Base-by-base conservation (phyloP, 2,329 filamentous ascomycete species). In the Lachnum nothofagi region DNA sequence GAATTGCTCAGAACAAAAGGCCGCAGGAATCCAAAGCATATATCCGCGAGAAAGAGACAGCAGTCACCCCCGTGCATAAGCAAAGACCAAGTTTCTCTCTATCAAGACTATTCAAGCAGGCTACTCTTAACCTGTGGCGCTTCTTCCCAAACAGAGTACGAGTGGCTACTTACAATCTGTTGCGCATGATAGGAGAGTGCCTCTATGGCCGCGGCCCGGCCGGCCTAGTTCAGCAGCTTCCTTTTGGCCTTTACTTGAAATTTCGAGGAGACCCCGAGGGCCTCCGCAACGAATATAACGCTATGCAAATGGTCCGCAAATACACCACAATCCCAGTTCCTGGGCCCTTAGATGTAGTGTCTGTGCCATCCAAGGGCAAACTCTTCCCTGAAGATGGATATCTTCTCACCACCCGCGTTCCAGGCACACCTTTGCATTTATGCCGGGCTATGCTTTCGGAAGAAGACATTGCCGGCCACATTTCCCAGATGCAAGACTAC, bases 401-500 rank as follows among this genome's bases (percentile, higher is more conserved):
- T 12, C 42, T 44, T 19, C 27, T 44, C 42, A 31, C 42, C 14
- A 31, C 42, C 42, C 42, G 42, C 5, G 17, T 44, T 44, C 17
- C 42, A 20, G 42, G 42, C 27, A 33, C 33, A 34, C 27, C 42
- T 31, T 17, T 44, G 5, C 19, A 23, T 8, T n/a, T 12, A 5
- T 44, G 42, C 19, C 27, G 19, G 1, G 42, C 31, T 17, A 31
- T 44, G 27, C 27, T 44, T 3, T 34, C 27, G 14, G 42, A 44
- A 14, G 29, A 44, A 34, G 29, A 44, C 22, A 27, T 23, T 27
- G 42, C 42, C 20, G 42, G 33, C 17, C 22, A 16, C 17, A 27
- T 44, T 31, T 12, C 42, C 33, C 27, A 34, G 42, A 44, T 44
- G 40, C 40, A 44, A 17, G 7, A n/a, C 27, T 34, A 44, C n/a